Percentiles rank a stretch among this genome's conserved stretches.
phyloP scores from a whole-genome alignment of 768 basidiomycete species.

The Calvatia gigantea region DNA sequence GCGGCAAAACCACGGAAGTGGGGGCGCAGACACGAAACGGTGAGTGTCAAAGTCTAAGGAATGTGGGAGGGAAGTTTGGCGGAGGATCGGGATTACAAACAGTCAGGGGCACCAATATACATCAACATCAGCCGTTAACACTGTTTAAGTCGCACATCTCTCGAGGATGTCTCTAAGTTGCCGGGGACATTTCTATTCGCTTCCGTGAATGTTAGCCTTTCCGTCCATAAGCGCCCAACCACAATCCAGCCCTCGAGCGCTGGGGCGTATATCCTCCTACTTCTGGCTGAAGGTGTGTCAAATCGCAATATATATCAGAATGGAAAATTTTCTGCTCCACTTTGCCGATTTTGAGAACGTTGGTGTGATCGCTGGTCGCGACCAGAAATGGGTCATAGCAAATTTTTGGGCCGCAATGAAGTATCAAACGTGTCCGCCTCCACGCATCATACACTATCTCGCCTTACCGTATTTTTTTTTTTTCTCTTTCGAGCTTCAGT shows the following conservation, averaged over 20 bases:
- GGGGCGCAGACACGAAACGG: constrained; percentile 16
- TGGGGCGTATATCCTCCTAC: neutral
- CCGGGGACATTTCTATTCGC: no score
- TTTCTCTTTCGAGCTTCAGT: no score
- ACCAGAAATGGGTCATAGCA: no score
- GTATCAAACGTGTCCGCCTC: no score
- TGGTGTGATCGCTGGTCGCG: no score
- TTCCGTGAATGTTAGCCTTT: neutral
- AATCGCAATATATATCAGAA: neutral
- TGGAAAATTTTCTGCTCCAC: no score
- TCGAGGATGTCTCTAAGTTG: no score
- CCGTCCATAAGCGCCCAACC: neutral
- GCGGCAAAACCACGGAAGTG: constrained; percentile 20
- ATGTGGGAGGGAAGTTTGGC: constrained; percentile 9
- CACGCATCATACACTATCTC: no score
- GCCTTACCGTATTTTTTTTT: no score
- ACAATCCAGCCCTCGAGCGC: neutral
- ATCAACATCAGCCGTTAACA: constrained; percentile 26
- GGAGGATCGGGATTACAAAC: constrained; percentile 18
- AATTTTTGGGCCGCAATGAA: no score
- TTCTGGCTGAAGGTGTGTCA: no score
- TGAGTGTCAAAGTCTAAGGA: neutral
- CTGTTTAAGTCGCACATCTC: constrained; percentile 13
- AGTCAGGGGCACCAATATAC: constrained; percentile 21
- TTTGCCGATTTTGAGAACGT: no score